Conservation (phyloP, 2,329 filamentous ascomycete genomes). For the Colletotrichum karsti region DNA sequence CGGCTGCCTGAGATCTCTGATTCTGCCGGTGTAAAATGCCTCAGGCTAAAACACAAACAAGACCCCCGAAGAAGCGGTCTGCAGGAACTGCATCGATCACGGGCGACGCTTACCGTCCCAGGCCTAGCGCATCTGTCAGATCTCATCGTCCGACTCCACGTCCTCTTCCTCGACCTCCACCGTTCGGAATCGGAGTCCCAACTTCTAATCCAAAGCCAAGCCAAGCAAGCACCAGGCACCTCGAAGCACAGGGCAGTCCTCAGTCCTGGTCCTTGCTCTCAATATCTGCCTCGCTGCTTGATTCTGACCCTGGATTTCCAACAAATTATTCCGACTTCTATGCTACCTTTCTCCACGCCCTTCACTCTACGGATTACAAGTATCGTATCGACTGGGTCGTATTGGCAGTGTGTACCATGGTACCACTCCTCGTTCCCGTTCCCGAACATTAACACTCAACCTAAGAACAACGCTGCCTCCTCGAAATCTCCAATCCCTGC, state of each 20-base stretch:
- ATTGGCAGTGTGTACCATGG: not conserved
- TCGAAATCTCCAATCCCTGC: slow-evolving; percentile 2
- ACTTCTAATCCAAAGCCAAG: too few species aligned
- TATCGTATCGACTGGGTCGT: not conserved
- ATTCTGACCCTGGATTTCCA: not conserved
- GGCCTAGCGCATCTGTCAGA: slow-evolving; percentile 25
- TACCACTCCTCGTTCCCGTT: not conserved
- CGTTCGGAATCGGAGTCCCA: too few species aligned
- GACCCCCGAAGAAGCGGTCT: slow-evolving; percentile 15
- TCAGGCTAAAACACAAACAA: not conserved
- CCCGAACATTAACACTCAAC: not conserved
- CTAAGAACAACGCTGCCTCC: slow-evolving; percentile 1
- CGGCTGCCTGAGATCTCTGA: not conserved
- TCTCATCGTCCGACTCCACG: slow-evolving; percentile 22
- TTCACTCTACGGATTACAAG: not conserved
- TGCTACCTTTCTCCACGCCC: slow-evolving; percentile 9
- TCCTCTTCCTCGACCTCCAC: too few species aligned
- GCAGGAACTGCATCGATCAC: slow-evolving; percentile 15
- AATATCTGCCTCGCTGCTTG: not conserved
- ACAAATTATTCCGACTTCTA: slow-evolving; percentile 15
- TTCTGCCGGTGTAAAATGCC: not conserved
- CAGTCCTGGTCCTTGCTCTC: not conserved
- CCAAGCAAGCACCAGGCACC: too few species aligned
- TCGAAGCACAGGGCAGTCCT: too few species aligned
- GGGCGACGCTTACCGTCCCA: not conserved